Percentiles rank a stretch among this genome's conserved stretches.
Evolutionary conservation across 2,329 filamentous ascomycete genomes (phyloP).

Genomic region (Xylariaceae sp.): DNA sequence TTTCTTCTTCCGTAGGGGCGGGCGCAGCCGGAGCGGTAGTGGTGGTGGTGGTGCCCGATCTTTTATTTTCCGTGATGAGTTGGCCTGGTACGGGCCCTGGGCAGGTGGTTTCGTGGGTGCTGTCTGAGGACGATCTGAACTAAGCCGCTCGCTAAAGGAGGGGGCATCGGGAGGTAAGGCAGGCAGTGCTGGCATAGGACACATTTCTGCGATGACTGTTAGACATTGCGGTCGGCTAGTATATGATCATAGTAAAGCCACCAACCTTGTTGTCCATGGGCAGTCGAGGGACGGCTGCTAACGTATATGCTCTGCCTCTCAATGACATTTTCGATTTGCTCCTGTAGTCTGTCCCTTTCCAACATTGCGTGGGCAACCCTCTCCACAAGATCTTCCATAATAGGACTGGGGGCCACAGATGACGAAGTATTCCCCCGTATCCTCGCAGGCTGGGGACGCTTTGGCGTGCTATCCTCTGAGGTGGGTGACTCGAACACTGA

Average conservation of each 20-base stretch:
- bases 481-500: constrained; percentile 33
- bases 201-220: constrained; percentile 36
- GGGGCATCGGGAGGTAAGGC: constrained; percentile 55
- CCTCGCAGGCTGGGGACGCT: constrained; percentile 46
- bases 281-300: constrained; percentile 52
- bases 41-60: constrained; percentile 51
- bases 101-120: constrained; percentile 30
- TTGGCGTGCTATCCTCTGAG: constrained; percentile 35
- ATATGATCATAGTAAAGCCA: background rate
- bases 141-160: constrained; percentile 56
- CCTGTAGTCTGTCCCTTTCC: constrained; percentile 57
- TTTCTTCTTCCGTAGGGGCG: constrained; percentile 63
- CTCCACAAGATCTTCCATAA: constrained; percentile 51
- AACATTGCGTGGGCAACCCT: constrained; percentile 56
- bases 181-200: constrained; percentile 55
- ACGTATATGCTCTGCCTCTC: constrained; percentile 59
- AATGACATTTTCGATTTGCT: constrained; percentile 58
- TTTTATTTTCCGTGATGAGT: constrained; percentile 34
- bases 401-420: constrained; percentile 26
- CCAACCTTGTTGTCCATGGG: constrained; percentile 40
- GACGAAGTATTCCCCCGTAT: constrained; percentile 44
- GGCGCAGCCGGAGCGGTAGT: constrained; percentile 57
- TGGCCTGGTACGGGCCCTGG: constrained; percentile 26
- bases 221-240: constrained; percentile 3
- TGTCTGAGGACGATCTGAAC: constrained; percentile 42